Evolutionary conservation across 805 yeast genomes (phyloP).

Genomic region (Ogataea kodamae): DNA sequence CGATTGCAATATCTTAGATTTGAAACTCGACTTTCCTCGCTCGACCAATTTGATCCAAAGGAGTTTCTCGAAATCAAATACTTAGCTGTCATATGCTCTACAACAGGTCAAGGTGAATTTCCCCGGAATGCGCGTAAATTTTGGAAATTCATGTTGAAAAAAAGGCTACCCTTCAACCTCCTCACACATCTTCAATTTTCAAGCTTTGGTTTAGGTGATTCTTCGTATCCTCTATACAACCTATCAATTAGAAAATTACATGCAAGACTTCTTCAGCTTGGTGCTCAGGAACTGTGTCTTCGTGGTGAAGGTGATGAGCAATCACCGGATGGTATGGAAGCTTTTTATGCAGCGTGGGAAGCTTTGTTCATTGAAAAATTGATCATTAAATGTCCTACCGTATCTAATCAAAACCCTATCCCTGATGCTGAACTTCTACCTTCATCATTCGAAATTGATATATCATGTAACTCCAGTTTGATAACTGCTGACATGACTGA

Average conservation of each 20-base stretch:
- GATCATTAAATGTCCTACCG: constrained; percentile 34
- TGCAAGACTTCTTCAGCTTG: constrained; percentile 72
- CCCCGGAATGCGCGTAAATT: constrained; percentile 74
- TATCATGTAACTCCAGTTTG: too few relatives aligned
- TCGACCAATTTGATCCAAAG: constrained; percentile 60
- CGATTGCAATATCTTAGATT: constrained; percentile 53
- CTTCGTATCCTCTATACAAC: constrained; percentile 84
- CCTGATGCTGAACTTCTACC: constrained; percentile 36
- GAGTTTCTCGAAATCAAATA: constrained; percentile 46
- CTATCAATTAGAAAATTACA: constrained; percentile 85
- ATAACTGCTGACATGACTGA: too few relatives aligned
- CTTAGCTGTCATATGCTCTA: constrained; percentile 67
- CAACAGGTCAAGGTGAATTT: constrained; percentile 94
- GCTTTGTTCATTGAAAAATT: constrained; percentile 39
- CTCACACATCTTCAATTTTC: constrained; percentile 61
- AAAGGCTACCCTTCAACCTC: constrained; percentile 56
- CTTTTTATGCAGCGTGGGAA: constrained; percentile 75
- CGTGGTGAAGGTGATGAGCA: constrained; percentile 90
- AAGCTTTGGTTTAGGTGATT: constrained; percentile 89
- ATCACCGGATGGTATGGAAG: constrained; percentile 72
- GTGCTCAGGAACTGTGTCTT: constrained; percentile 66
- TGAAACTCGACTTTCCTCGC: constrained; percentile 43
- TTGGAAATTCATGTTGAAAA: constrained; percentile 70
- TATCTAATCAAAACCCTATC: constrained; percentile 30
- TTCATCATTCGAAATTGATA: constrained; percentile 32